Base-by-base conservation (phyloP, 148 eudicot genomes). In the Drosera capensis region DNA sequence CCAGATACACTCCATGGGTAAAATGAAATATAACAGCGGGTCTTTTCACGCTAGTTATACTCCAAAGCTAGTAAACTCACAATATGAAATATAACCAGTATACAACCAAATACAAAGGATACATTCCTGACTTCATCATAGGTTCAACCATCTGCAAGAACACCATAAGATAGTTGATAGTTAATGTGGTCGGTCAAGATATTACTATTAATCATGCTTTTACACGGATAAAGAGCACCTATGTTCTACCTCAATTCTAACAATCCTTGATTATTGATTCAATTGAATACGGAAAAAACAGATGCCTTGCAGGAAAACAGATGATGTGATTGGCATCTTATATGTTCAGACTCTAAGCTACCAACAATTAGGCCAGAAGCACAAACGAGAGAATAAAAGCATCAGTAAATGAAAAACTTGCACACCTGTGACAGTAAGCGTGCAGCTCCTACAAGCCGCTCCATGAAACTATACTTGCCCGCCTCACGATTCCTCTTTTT, bases 121-220 rank as follows among this genome's bases (percentile, higher is more conserved):
- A 78, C 99, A 39, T 68, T 47, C 95, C 95, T 45, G 88, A 75
- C 79, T 78, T 85, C 64, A 92, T 47, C 64, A 92, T 80, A 17
- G 99, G 95, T 65, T 92, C 94, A 52, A 76, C 73, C 76, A 85
- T 81, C 99, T 92, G 84, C 64, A 66, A 48, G 37, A 60, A 57
- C 38, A 68, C 37, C 43, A 57, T 40, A 58, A 26, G 38, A 43
- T 23, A 55, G 7, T n/a, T n/a, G n/a, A n/a, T n/a, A n/a, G n/a
- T 44, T 3, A 41, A 20, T 5, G 20, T 41, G 38, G 38, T 11
- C 3, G n/a, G 38, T 34, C n/a, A n/a, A n/a, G n/a, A n/a, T n/a
- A n/a, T n/a, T n/a, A n/a, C n/a, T n/a, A n/a, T n/a, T n/a, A n/a
- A n/a, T n/a, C n/a, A n/a, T n/a, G n/a, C n/a, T n/a, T n/a, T n/a